These are phyloP conservation scores for Sporobolomyces roseus DNA, from an alignment of 768 basidiomycete species.

Conservation along the genomic window DNA sequence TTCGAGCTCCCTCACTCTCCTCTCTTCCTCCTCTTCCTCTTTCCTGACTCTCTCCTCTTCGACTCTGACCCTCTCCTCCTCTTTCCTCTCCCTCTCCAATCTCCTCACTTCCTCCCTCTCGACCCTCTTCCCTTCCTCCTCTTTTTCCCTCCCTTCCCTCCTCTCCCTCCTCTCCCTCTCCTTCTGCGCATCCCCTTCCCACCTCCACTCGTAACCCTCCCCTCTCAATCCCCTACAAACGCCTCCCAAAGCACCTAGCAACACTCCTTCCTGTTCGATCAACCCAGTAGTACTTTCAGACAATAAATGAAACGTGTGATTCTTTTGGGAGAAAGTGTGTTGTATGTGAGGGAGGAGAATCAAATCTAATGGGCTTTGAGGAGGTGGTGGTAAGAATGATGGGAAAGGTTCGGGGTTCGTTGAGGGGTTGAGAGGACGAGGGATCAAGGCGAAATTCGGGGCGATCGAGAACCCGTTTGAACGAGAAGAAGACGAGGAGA, in stretches of 20 bases:
- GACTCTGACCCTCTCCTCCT: neutral
- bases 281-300: conserved; percentile 36
- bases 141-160: conserved; percentile 8
- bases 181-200: conserved; percentile 36
- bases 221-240: conserved; percentile 41
- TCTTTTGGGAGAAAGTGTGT: conserved; percentile 36
- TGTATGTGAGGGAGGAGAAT: conserved; percentile 36
- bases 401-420: conserved; percentile 9
- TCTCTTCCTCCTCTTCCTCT: neutral
- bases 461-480: conserved; percentile 41
- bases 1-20: neutral
- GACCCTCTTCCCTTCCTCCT: neutral
- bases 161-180: neutral
- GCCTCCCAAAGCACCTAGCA: conserved; percentile 28
- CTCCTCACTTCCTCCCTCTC: neutral
- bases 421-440: neutral
- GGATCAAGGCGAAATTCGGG: conserved; percentile 42
- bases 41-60: neutral
- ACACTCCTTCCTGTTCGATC: conserved; percentile 43
- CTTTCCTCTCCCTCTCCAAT: neutral
- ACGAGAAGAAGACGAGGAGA: neutral
- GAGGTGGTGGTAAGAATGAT: conserved; percentile 38
- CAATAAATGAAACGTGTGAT: conserved; percentile 36
- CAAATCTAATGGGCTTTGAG: conserved; percentile 44
- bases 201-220: conserved; percentile 42